A percentile compares a stretch with the other conserved stretches of the same genome.
phyloP scores from a whole-genome alignment of 352 stramenopile species.

The Phytopythium vexans region DNA sequence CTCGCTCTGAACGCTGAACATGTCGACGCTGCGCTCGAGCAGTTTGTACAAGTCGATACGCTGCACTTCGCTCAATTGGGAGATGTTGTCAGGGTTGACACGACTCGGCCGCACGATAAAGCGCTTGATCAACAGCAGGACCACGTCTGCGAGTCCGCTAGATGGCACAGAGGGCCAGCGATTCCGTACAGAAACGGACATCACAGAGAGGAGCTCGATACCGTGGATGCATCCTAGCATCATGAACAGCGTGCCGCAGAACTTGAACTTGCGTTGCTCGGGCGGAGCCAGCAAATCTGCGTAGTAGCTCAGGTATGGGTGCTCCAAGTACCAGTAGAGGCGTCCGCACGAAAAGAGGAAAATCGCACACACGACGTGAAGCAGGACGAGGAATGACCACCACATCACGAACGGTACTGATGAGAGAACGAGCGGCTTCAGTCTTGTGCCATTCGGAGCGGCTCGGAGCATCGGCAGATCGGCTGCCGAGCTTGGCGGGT shows the following conservation, averaged over 20 bases:
- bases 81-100: background rate
- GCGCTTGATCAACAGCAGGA: background rate
- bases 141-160: background rate
- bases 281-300: slow-evolving; percentile 13
- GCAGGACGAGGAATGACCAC: slow-evolving; percentile 7
- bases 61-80: no score
- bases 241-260: slow-evolving; percentile 6
- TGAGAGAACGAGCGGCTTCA: no score
- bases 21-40: background rate
- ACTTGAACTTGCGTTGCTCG: slow-evolving; percentile 4
- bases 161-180: background rate
- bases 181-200: background rate
- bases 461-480: no score
- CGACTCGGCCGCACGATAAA: background rate
- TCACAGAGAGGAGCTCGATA: background rate
- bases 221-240: slow-evolving; percentile 5
- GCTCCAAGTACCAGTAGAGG: slow-evolving; percentile 17
- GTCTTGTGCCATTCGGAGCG: no score
- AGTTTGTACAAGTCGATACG: background rate
- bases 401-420: background rate
- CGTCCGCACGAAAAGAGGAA: slow-evolving; percentile 2
- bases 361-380: background rate
- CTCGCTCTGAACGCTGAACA: slow-evolving; percentile 14
- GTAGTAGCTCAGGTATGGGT: slow-evolving; percentile 30
- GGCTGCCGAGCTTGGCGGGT: no score